phyloP scores from a whole-genome alignment of 495 filamentous ascomycete genomes.

The Cairneyella variabilis region DNA sequence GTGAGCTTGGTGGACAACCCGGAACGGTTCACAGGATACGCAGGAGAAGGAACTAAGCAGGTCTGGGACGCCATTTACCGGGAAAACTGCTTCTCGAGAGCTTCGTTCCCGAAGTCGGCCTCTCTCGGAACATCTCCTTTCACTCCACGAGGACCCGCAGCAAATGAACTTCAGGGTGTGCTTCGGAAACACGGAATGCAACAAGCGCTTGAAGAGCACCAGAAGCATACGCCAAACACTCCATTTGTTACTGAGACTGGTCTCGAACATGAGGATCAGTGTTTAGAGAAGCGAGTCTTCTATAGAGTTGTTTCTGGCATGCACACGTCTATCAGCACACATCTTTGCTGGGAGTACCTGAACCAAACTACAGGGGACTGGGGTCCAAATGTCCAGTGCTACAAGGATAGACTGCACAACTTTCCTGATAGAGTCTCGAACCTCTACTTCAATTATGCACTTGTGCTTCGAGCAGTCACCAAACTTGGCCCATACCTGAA shows the following conservation, averaged over 20 bases:
- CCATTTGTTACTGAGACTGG: conserved; percentile 40
- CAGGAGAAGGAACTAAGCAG: conserved; percentile 73
- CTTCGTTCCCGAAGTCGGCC: conserved; percentile 47
- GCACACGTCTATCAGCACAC: conserved; percentile 94
- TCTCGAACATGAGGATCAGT: conserved; percentile 80
- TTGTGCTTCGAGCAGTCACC: conserved; percentile 82
- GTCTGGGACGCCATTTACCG: conserved; percentile 97
- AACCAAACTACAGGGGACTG: conserved; percentile 94
- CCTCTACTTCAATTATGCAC: conserved; percentile 97
- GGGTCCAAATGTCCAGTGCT: conserved; percentile 90
- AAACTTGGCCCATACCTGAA: conserved; percentile 86
- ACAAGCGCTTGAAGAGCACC: conserved; percentile 46
- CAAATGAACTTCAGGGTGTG: conserved; percentile 77
- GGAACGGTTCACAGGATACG: conserved; percentile 92
- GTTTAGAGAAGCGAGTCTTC: conserved; percentile 96
- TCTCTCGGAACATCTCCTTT: conserved; percentile 28
- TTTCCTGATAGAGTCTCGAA: conserved; percentile 93
- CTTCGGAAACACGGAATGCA: conserved; percentile 70
- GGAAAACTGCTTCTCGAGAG: conserved; percentile 93
- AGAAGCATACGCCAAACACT: conserved; percentile 44
- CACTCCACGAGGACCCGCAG: conserved; percentile 44
- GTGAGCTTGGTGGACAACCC: conserved; percentile 92
- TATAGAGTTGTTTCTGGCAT: conserved; percentile 93
- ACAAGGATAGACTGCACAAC: conserved; percentile 73
- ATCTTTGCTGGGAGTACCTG: conserved; percentile 93